These are phyloP conservation scores for Parietichytrium sp. DNA, from an alignment of 108 stramenopile genomes.

Conservation along the genomic window DNA sequence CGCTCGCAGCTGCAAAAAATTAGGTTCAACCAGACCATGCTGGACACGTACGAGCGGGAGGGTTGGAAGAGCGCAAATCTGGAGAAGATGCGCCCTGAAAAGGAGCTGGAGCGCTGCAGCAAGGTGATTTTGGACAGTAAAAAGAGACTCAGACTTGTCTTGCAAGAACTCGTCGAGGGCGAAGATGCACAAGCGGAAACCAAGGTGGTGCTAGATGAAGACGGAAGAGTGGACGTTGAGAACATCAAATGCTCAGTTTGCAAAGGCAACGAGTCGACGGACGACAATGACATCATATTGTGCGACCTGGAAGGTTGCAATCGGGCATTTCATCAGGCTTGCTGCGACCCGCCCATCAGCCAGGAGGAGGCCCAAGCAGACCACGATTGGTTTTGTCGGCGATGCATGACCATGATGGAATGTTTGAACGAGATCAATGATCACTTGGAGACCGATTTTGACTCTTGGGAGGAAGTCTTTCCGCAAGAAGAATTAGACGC, in stretches of 20 bases:
- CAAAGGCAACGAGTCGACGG: background rate
- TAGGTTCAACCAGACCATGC: background rate
- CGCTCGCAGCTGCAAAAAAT: background rate
- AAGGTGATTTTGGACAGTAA: background rate
- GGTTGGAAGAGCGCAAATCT: constrained; percentile 24
- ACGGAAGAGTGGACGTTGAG: background rate
- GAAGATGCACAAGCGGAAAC: background rate
- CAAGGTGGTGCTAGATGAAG: background rate
- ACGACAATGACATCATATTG: constrained; percentile 27
- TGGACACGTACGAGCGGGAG: constrained; percentile 35
- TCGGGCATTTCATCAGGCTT: constrained; percentile 4
- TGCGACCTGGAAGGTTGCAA: constrained; percentile 29
- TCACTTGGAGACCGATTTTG: constrained; percentile 1
- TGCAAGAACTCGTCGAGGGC: constrained; percentile 7
- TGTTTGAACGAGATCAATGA: constrained; percentile 14
- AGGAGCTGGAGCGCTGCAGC: background rate
- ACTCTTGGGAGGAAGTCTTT: background rate
- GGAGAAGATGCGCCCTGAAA: constrained; percentile 36
- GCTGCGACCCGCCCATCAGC: constrained; percentile 15
- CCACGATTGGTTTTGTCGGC: background rate
- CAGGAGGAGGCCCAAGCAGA: background rate
- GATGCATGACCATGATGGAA: background rate
- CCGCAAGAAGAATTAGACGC: background rate
- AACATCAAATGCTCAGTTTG: background rate
- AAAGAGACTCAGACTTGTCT: background rate